These are phyloP conservation scores for Penicillium cosmopolitanum DNA, from an alignment of 495 filamentous ascomycete species.

Conservation along the genomic window DNA sequence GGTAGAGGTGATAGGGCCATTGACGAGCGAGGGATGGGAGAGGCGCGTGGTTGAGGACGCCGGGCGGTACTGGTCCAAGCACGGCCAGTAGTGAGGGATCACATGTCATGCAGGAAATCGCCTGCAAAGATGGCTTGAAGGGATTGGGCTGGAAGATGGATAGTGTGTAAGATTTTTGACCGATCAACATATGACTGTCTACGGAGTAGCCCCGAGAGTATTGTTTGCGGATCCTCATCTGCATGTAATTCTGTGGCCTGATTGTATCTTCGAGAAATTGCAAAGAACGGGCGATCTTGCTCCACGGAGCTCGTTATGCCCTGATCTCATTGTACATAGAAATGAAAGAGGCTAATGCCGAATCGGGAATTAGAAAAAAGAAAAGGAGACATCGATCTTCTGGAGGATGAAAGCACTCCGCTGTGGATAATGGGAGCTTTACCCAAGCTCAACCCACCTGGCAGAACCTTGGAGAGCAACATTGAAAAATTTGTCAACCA, in stretches of 20 bases:
- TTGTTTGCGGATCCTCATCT: background rate
- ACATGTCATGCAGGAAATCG: background rate
- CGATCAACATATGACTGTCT: background rate
- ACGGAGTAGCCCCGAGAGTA: background rate
- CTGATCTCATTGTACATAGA: background rate
- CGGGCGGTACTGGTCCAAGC: slow-evolving; percentile 48
- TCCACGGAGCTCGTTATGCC: background rate
- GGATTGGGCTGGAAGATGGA: background rate
- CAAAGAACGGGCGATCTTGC: background rate
- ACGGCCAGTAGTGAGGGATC: slow-evolving; percentile 6
- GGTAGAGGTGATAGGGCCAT: slow-evolving; percentile 53
- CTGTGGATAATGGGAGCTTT: slow-evolving; percentile 6
- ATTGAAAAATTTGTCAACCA: slow-evolving; percentile 13
- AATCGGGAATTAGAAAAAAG: background rate
- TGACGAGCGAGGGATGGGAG: slow-evolving; percentile 43
- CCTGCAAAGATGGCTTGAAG: background rate
- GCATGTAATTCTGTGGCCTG: background rate
- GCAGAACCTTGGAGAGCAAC: slow-evolving; percentile 3
- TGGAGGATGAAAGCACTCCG: background rate
- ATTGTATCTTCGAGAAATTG: background rate
- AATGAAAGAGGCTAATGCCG: background rate
- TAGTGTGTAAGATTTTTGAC: background rate
- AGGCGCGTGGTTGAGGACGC: slow-evolving; percentile 47
- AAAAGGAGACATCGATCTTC: background rate
- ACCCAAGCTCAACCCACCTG: slow-evolving; percentile 10